These are phyloP conservation scores for Lepidium didymum DNA, from an alignment of 345 rosid genomes.

Conservation along the genomic window DNA sequence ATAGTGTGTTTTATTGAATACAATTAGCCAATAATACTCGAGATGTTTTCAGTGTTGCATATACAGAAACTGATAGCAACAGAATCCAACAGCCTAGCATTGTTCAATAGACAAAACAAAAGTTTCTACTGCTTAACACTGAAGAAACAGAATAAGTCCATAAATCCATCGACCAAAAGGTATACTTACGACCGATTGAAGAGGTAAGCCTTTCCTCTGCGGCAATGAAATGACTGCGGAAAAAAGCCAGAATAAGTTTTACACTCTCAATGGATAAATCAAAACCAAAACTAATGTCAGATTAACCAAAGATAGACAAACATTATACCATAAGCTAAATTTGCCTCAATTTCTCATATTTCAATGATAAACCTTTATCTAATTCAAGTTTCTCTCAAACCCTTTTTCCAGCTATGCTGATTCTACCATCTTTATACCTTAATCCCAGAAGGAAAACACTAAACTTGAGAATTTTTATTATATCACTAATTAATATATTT, in stretches of 20 bases:
- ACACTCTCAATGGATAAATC: background rate
- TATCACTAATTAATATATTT: background rate
- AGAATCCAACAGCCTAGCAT: background rate
- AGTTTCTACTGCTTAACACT: background rate
- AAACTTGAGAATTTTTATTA: background rate
- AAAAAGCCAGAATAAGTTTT: background rate
- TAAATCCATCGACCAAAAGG: background rate
- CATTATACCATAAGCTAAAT: background rate
- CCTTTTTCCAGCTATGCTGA: background rate
- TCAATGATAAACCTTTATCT: background rate
- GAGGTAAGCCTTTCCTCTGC: constrained; percentile 78
- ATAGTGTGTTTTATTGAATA: background rate
- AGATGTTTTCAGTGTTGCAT: background rate
- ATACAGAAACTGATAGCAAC: background rate
- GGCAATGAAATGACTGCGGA: constrained; percentile 57
- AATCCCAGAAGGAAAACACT: background rate
- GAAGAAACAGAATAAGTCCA: constrained; percentile 2
- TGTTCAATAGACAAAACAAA: background rate
- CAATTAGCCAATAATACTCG: background rate
- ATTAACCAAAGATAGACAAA: background rate
- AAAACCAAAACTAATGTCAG: background rate
- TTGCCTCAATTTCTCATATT: background rate
- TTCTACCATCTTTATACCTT: background rate
- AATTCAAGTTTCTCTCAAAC: background rate
- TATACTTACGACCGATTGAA: constrained; percentile 63